phyloP scores from a whole-genome alignment of 768 basidiomycete genomes.

The Sutorius australiensis region DNA sequence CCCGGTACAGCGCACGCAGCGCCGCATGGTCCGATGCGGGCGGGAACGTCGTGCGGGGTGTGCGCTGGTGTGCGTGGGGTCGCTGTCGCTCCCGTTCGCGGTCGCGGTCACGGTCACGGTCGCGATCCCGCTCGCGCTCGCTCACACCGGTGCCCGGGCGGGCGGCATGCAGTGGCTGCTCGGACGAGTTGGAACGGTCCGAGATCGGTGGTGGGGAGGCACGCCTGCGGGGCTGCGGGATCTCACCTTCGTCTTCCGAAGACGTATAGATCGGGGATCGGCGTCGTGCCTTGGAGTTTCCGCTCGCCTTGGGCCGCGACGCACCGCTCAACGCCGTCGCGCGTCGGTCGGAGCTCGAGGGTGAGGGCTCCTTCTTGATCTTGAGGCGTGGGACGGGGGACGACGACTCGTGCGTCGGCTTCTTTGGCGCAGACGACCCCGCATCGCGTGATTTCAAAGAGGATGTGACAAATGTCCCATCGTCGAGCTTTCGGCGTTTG shows the following conservation, averaged over 20 bases:
- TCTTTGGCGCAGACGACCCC: constrained; percentile 32
- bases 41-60: constrained; percentile 32
- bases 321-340: neutral
- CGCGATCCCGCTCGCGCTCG: too few species aligned
- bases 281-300: constrained; percentile 41
- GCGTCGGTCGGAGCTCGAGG: constrained; percentile 13
- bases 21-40: constrained; percentile 46
- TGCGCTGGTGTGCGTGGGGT: constrained; percentile 16
- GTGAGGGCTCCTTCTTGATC: constrained; percentile 37
- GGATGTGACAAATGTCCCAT: constrained; percentile 19
- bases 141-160: too few species aligned
- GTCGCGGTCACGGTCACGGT: too few species aligned
- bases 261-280: constrained; percentile 64
- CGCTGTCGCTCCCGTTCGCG: too few species aligned
- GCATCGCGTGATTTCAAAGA: constrained; percentile 22
- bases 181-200: constrained; percentile 22
- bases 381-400: constrained; percentile 28
- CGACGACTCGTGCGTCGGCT: constrained; percentile 30
- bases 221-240: constrained; percentile 27
- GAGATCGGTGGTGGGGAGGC: constrained; percentile 28
- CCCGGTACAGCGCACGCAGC: constrained; percentile 51
- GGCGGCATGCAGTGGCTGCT: too few species aligned
- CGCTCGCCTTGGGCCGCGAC: constrained; percentile 14
- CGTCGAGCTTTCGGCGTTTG: constrained; percentile 46
- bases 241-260: constrained; percentile 57